These are phyloP conservation scores for Pestalotiopsis sp. DNA, from an alignment of 2,329 filamentous ascomycete species.

Conservation along the genomic window DNA sequence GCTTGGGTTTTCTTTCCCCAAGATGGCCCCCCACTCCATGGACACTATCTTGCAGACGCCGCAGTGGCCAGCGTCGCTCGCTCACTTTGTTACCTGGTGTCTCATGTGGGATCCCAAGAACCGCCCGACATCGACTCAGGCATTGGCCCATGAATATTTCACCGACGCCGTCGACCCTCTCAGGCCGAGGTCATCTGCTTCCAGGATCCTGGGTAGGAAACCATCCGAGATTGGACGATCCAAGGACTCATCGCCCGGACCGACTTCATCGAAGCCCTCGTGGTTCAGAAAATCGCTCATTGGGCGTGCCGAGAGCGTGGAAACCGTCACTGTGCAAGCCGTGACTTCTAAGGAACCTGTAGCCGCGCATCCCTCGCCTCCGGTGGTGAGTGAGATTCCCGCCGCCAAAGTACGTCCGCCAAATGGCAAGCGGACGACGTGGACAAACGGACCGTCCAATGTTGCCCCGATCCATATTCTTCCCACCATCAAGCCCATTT, in stretches of 20 bases:
- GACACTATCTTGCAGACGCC: conserved; percentile 89
- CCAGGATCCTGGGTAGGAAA: conserved; percentile 84
- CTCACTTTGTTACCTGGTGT: conserved; percentile 96
- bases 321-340: conserved; percentile 53
- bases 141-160: conserved; percentile 95
- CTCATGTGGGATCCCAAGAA: conserved; percentile 97
- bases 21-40: conserved; percentile 97
- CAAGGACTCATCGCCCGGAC: conserved; percentile 62
- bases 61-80: conserved; percentile 87
- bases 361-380: conserved; percentile 35
- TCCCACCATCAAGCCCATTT: conserved; percentile 91
- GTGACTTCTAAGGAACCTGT: conserved; percentile 46
- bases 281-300: conserved; percentile 98
- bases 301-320: conserved; percentile 70
- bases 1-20: conserved; percentile 97
- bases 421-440: conserved; percentile 83
- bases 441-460: conserved; percentile 81
- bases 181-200: conserved; percentile 86
- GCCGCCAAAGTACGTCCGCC: conserved; percentile 50
- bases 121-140: conserved; percentile 88
- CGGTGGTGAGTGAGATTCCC: conserved; percentile 37
- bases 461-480: conserved; percentile 93
- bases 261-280: conserved; percentile 79
- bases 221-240: conserved; percentile 78
- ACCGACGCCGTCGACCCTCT: conserved; percentile 88